These are phyloP conservation scores for Karstenula rhodostoma DNA, from an alignment of 2,329 filamentous ascomycete species.

Conservation along the genomic window DNA sequence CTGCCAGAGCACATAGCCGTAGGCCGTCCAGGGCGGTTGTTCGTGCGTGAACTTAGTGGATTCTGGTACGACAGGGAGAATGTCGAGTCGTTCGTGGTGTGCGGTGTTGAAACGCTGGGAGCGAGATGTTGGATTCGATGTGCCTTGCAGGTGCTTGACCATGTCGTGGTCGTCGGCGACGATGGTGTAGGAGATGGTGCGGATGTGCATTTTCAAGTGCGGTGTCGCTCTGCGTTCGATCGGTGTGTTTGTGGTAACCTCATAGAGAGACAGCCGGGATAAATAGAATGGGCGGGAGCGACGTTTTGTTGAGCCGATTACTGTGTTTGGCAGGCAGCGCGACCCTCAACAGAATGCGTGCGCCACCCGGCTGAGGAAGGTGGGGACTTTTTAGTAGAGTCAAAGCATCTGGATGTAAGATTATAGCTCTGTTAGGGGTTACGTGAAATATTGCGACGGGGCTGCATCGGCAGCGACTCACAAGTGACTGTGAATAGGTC, in stretches of 20 bases:
- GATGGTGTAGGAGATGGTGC: constrained; percentile 19
- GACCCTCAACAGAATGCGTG: no score
- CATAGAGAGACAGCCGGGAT: neutral
- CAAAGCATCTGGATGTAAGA: no score
- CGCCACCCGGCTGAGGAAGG: no score
- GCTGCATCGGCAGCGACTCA: no score
- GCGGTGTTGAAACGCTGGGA: constrained; percentile 26
- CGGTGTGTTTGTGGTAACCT: neutral
- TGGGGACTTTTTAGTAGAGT: no score
- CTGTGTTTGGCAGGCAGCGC: neutral
- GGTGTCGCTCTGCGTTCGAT: no score
- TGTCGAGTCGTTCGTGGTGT: constrained; percentile 18
- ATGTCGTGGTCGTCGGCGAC: constrained; percentile 13
- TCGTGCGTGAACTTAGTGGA: constrained; percentile 20
- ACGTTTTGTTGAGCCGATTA: neutral
- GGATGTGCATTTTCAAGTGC: constrained; percentile 17
- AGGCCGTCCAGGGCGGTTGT: constrained; percentile 38
- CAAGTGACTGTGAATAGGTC: no score
- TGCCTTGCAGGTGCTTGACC: constrained; percentile 16
- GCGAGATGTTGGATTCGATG: constrained; percentile 13
- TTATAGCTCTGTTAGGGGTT: no score
- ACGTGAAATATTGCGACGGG: no score
- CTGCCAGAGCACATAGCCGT: constrained; percentile 55
- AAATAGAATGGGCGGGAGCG: neutral
- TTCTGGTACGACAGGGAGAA: constrained; percentile 18